Percentiles rank a stretch among this genome's conserved stretches.
Evolutionary conservation across 495 filamentous ascomycete genomes (phyloP).

Genomic region (Aspergillus haitiensis): DNA sequence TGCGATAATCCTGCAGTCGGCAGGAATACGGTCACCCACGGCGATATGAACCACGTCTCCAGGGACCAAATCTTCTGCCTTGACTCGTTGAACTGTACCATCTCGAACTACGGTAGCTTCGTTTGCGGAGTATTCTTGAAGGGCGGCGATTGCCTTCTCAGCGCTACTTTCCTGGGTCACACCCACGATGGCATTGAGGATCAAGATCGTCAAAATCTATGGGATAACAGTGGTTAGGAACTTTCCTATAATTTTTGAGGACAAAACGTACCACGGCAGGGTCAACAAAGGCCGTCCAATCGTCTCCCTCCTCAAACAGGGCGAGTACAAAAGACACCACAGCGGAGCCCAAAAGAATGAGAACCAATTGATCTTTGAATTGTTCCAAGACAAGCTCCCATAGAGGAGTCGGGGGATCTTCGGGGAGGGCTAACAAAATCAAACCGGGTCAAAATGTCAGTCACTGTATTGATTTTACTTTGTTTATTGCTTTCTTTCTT

Average conservation of each 20-base stretch:
- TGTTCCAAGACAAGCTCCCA: conserved; percentile 97
- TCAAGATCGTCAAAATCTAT: conserved; percentile 93
- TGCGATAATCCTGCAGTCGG: conserved; percentile 85
- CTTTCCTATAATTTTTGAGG: not conserved
- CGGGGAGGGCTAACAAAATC: conserved; percentile 69
- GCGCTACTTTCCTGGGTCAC: conserved; percentile 98
- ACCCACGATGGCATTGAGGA: conserved; percentile 95
- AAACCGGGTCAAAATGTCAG: conserved; percentile 21
- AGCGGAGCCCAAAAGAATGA: conserved; percentile 91
- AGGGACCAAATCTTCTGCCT: conserved; percentile 93
- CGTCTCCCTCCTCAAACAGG: conserved; percentile 88
- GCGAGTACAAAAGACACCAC: conserved; percentile 93
- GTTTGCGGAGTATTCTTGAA: conserved; percentile 99
- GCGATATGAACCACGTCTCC: conserved; percentile 89
- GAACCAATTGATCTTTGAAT: conserved; percentile 98
- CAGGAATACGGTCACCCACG: conserved; percentile 94
- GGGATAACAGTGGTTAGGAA: conserved; percentile 17
- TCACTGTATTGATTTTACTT: conserved; percentile 6
- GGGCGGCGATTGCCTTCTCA: conserved; percentile 96
- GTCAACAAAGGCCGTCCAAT: conserved; percentile 98
- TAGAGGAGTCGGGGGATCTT: conserved; percentile 95
- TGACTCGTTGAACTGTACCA: conserved; percentile 73
- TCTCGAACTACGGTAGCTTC: conserved; percentile 89
- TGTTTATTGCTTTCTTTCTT: not conserved
- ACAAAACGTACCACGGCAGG: conserved; percentile 73